A percentile compares a stretch with the other conserved stretches of the same genome.
These are phyloP conservation scores for Rhipidocladum racemiflorum DNA, from an alignment of 176 grass and related monocot species.

Conservation along the genomic window DNA sequence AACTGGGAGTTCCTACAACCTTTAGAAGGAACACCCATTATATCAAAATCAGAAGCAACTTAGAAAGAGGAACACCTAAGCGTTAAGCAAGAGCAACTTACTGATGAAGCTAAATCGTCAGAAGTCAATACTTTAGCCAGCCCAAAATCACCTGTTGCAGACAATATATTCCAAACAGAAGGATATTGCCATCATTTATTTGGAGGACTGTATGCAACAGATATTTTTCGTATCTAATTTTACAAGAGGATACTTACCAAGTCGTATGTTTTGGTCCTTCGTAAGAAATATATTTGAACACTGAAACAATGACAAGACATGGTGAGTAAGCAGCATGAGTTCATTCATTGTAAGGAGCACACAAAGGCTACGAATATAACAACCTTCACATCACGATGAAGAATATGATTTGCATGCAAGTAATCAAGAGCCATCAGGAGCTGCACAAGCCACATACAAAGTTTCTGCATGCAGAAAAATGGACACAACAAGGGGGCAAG, in stretches of 20 bases:
- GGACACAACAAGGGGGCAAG: conserved; percentile 2
- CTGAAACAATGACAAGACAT: conserved; percentile 35
- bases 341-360: background rate
- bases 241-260: conserved; percentile 52
- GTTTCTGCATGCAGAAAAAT: conserved; percentile 51
- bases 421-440: conserved; percentile 94
- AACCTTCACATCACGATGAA: conserved; percentile 98
- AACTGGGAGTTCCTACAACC: conserved; percentile 98
- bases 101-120: conserved; percentile 91
- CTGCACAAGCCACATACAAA: conserved; percentile 85
- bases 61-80: background rate
- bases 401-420: conserved; percentile 82
- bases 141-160: conserved; percentile 83
- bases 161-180: conserved; percentile 25
- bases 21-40: conserved; percentile 18
- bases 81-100: conserved; percentile 42
- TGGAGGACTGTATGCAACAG: background rate
- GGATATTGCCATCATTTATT: conserved; percentile 7
- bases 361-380: background rate
- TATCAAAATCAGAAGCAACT: conserved; percentile 13
- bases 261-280: conserved; percentile 79
- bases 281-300: conserved; percentile 98
- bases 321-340: conserved; percentile 27
- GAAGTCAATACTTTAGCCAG: conserved; percentile 86
- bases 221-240: background rate